A percentile compares a stretch with the other conserved stretches of the same genome.
phyloP scores from a whole-genome alignment of 2,329 filamentous ascomycete species.

The Bipolaris sorokiniana region DNA sequence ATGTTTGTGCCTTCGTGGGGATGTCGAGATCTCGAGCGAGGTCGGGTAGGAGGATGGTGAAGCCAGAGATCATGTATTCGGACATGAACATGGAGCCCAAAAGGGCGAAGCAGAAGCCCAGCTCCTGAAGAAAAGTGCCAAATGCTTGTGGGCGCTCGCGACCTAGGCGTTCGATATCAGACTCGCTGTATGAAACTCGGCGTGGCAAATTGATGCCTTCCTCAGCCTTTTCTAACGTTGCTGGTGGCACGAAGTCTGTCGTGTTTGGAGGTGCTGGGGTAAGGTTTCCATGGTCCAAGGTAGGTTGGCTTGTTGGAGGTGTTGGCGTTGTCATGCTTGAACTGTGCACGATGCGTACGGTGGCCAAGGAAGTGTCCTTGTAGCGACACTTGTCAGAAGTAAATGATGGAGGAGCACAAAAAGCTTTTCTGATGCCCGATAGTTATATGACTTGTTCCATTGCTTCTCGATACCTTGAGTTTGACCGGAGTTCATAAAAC shows the following conservation, averaged over 20 bases:
- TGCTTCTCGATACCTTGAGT: conserved; percentile 20
- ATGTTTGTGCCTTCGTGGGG: conserved; percentile 64
- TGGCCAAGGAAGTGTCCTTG: neutral
- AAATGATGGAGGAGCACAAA: neutral
- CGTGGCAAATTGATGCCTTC: conserved; percentile 23
- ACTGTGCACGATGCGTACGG: neutral
- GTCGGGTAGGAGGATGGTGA: conserved; percentile 70
- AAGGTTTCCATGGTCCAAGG: neutral
- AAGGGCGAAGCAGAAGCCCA: conserved; percentile 67
- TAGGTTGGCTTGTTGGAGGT: neutral
- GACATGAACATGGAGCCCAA: conserved; percentile 68
- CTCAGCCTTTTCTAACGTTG: conserved; percentile 9
- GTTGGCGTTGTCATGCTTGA: neutral
- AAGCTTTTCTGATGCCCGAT: neutral
- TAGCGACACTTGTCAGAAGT: too few relatives aligned
- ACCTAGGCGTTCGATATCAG: conserved; percentile 64
- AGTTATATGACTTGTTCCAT: neutral
- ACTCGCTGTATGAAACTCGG: conserved; percentile 28
- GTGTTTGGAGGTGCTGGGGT: neutral
- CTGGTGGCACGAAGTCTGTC: neutral
- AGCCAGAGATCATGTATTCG: conserved; percentile 80
- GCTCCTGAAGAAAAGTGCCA: conserved; percentile 59
- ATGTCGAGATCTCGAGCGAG: conserved; percentile 68
- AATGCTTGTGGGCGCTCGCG: conserved; percentile 66
- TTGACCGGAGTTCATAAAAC: conserved; percentile 19